Base-by-base conservation (phyloP, 2,329 filamentous ascomycete species). In the Whalleya microplaca region DNA sequence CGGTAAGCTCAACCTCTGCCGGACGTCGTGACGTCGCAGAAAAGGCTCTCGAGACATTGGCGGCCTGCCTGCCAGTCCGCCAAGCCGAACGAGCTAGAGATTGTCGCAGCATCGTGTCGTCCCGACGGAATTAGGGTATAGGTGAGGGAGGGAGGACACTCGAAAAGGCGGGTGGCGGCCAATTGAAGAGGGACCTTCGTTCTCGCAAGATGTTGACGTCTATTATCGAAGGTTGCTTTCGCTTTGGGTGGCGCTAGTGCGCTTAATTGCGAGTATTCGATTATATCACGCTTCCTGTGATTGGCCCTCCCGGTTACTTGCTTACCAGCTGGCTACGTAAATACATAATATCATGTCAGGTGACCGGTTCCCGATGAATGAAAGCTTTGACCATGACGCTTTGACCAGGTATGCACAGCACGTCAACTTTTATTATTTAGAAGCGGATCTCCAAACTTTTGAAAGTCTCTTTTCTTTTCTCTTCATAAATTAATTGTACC, bases 1-100 rank as follows among this genome's bases (percentile, higher is more conserved):
- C 87, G 72, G 94, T 99, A 77, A 99, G 86, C 84, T 97, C 92
- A 72, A 99, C 93, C 82, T 98, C 92, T 69, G 92, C 94, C 69
- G 85, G 85, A 76, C 92, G 86, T 78, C 84, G 85, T 72, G 84
- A 78, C 67, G 91, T 92, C 70, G 88, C 90, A 78, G 90, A 85
- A 82, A 99, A 96, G 71, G 89, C 80, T 79, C 92, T 87, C 75
- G 86, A 82, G 77, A 84, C 84, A 74, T 76, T 78, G 75, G 77
- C 78, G 72, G 78, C 78, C 72, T 80, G 81, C 73, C 80, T 80
- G 77, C 83, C 78, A 70, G 82, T 81, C 83, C 84, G 84, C 81
- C 84, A 84, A 78, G 84, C 82, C 81, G 85, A 86, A 79, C 84
- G 84, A 78, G 84, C 83, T 75, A 88, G 77, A 78, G 83, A 80